Evolutionary conservation across 2,329 filamentous ascomycete species (phyloP).

Genomic region (Claviceps arundinis): DNA sequence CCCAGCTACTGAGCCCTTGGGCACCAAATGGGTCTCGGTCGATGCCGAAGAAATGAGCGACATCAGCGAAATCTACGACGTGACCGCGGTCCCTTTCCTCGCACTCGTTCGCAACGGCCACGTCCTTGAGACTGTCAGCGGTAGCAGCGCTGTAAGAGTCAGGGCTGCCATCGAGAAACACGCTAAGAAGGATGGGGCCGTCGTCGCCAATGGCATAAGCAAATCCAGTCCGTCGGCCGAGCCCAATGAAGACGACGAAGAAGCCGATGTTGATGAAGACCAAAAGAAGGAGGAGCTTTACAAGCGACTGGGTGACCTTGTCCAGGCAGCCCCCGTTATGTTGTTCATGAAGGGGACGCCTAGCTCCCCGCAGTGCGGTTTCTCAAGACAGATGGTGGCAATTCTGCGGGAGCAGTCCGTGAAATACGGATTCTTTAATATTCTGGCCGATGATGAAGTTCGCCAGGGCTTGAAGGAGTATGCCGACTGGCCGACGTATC

Average conservation of each 20-base stretch:
- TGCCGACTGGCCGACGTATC: slow-evolving; percentile 97
- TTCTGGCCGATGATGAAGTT: slow-evolving; percentile 92
- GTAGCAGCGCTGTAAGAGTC: slow-evolving; percentile 78
- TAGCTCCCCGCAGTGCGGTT: slow-evolving; percentile 76
- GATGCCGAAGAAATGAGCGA: slow-evolving; percentile 92
- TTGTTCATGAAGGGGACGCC: slow-evolving; percentile 98
- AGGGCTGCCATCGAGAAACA: slow-evolving; percentile 76
- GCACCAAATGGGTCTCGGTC: slow-evolving; percentile 74
- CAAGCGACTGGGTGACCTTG: slow-evolving; percentile 66
- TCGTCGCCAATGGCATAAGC: slow-evolving; percentile 20
- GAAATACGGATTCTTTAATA: slow-evolving; percentile 98
- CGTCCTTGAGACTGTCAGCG: slow-evolving; percentile 74
- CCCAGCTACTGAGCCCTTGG: slow-evolving; percentile 49
- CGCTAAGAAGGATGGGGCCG: slow-evolving; percentile 36
- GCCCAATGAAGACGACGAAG: slow-evolving; percentile 24
- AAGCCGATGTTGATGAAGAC: slow-evolving; percentile 30
- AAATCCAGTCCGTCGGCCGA: slow-evolving; percentile 27
- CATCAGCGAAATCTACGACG: slow-evolving; percentile 82
- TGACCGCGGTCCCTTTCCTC: slow-evolving; percentile 86
- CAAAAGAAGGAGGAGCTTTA: slow-evolving; percentile 74
- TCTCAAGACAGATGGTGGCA: slow-evolving; percentile 78
- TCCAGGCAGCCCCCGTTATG: slow-evolving; percentile 95
- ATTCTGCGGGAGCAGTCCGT: slow-evolving; percentile 81
- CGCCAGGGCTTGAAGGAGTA: slow-evolving; percentile 92
- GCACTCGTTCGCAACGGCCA: slow-evolving; percentile 66